phyloP scores from a whole-genome alignment of 2,329 filamentous ascomycete genomes.

The Paecilomyces formosus region DNA sequence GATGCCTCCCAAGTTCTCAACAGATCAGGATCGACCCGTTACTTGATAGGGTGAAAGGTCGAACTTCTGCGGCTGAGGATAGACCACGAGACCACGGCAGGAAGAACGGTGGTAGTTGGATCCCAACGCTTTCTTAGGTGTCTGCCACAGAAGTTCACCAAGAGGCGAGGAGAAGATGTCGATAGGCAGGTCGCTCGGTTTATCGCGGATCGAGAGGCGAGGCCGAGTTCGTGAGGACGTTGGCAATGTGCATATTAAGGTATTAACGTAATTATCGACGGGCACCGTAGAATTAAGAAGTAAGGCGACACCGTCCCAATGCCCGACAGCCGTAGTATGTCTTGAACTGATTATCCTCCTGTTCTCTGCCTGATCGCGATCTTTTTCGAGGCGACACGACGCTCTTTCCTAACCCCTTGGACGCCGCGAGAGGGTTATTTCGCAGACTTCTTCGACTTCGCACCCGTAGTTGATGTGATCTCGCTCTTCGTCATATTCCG shows the following conservation, averaged over 20 bases:
- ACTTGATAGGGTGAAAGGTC: neutral
- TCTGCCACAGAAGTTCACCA: neutral
- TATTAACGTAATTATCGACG: neutral
- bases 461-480: slow-evolving; percentile 45
- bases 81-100: neutral
- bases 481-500: slow-evolving; percentile 56
- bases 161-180: neutral
- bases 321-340: neutral
- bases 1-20: neutral
- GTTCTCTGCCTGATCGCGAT: neutral
- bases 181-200: neutral
- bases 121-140: neutral
- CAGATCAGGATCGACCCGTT: neutral
- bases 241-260: neutral
- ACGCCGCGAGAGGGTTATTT: slow-evolving; percentile 18
- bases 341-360: neutral
- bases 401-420: neutral
- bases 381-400: neutral
- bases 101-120: neutral
- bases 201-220: neutral
- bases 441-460: slow-evolving; percentile 43
- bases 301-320: neutral
- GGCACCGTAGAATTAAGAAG: neutral
- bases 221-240: neutral
- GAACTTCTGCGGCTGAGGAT: neutral